Evolutionary conservation across 106 monocot genomes (phyloP), one percentile per base, ranked within the genome.

Genomic region (Allium fistulosum): DNA sequence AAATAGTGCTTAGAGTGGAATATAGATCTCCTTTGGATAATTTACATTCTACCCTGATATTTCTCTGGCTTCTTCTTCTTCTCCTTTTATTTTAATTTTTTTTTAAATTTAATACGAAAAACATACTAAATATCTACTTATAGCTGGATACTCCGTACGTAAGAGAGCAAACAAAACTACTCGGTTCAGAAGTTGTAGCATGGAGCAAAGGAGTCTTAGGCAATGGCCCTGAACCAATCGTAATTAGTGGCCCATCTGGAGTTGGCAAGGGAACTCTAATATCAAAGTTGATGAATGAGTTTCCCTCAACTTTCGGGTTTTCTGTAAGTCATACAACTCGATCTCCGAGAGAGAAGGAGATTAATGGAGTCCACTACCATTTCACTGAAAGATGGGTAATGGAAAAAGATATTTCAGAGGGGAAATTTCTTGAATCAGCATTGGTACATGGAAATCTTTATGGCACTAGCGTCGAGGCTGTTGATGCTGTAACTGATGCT

Each of bases 301-400:
- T 83, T 50, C 97, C 92, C 26, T 85, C 89, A 57, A 85, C 74
- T 2, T 99, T 90, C 76, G 97, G 97, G 10, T 99, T 99, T 74
- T 99, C 97, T 27, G 90, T 99, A 27, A 90, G 90, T 57, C 97
- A 99, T 72, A 99, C 97, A 14, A 99, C 97, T 27, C 76, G 97
- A 53, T 75, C 76, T 73, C 97, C 96, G 28, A 86, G 97, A 75
- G 85, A 89, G 62, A 84, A 83, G 58, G 97, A 99, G 53, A 26
- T 73, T 9, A 76, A 91, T 80, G 92, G 97, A 28, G 75, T 99
- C 59, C 97, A 99, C 58, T 99, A 99, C 49, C 89, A 99, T 72
- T 99, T 99, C 68, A 85, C 82, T 0, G 78, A 87, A 17, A 69
- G 85, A 61, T 77, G 71, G 60, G 52, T 57, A 27, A 99, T 99